Conservation (phyloP, 305 asterid genomes). For the Caryopteris hybrid region DNA sequence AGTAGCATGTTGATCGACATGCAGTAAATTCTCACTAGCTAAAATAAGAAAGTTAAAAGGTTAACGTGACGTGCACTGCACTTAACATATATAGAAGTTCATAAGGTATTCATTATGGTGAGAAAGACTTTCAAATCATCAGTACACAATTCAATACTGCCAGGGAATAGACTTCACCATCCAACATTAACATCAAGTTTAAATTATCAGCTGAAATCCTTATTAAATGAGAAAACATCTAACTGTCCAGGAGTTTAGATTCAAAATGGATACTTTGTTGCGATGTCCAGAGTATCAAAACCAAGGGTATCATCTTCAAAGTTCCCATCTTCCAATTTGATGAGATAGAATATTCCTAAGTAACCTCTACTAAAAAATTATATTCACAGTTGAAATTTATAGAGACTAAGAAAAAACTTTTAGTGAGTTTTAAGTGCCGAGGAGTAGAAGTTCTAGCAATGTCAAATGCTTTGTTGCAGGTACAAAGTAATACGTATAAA, state of each 20-base stretch:
- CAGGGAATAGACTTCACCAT: neutral
- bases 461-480: neutral
- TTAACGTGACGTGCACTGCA: neutral
- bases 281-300: neutral
- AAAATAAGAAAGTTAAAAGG: neutral
- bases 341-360: neutral
- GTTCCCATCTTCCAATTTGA: neutral
- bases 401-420: neutral
- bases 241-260: neutral
- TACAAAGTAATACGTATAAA: neutral
- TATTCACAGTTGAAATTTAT: neutral
- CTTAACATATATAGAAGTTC: neutral
- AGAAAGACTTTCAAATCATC: neutral
- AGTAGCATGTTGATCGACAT: neutral
- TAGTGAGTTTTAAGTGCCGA: neutral
- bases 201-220: neutral
- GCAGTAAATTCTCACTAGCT: no score
- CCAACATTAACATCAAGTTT: neutral
- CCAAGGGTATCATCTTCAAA: neutral
- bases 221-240: neutral
- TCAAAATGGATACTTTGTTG: neutral
- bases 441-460: neutral
- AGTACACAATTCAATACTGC: neutral
- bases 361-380: no score
- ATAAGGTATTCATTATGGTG: neutral